A percentile compares a stretch with the other conserved stretches of the same genome.
These are phyloP conservation scores for Barnettozyma siamensis DNA, from an alignment of 805 yeast species.

Conservation along the genomic window DNA sequence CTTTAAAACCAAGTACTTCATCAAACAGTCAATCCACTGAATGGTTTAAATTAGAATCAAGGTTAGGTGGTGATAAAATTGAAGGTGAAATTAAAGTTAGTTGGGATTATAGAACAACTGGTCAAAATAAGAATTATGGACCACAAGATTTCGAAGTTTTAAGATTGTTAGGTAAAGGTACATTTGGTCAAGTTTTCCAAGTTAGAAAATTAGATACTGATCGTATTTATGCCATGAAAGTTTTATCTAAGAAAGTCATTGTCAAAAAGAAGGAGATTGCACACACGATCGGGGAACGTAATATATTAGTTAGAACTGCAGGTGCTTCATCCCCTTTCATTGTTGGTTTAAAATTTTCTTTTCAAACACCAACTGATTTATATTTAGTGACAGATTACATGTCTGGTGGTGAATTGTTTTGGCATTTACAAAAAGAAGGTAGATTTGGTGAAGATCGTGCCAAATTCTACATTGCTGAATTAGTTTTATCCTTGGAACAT, in stretches of 20 bases:
- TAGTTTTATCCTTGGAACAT: constrained; percentile 88
- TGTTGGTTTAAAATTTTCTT: constrained; percentile 92
- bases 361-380: constrained; percentile 90
- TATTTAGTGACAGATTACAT: constrained; percentile 94
- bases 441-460: constrained; percentile 91
- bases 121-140: constrained; percentile 70
- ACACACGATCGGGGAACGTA: constrained; percentile 95
- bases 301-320: constrained; percentile 88
- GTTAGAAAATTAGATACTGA: constrained; percentile 86
- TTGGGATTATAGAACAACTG: constrained; percentile 64
- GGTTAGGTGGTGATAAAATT: constrained; percentile 63
- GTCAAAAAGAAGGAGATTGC: constrained; percentile 97
- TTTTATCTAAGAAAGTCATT: constrained; percentile 87
- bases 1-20: constrained; percentile 55
- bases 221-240: constrained; percentile 96
- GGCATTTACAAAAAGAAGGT: constrained; percentile 97
- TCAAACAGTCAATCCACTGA: constrained; percentile 35
- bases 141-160: constrained; percentile 94
- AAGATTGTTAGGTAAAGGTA: constrained; percentile 89
- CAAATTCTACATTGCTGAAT: constrained; percentile 93
- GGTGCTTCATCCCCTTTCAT: constrained; percentile 87
- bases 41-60: constrained; percentile 72
- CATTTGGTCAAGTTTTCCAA: constrained; percentile 97
- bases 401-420: constrained; percentile 96
- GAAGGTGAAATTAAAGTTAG: constrained; percentile 73